phyloP scores from a whole-genome alignment of 2,329 filamentous ascomycete species.

The Stemphylium beticola region DNA sequence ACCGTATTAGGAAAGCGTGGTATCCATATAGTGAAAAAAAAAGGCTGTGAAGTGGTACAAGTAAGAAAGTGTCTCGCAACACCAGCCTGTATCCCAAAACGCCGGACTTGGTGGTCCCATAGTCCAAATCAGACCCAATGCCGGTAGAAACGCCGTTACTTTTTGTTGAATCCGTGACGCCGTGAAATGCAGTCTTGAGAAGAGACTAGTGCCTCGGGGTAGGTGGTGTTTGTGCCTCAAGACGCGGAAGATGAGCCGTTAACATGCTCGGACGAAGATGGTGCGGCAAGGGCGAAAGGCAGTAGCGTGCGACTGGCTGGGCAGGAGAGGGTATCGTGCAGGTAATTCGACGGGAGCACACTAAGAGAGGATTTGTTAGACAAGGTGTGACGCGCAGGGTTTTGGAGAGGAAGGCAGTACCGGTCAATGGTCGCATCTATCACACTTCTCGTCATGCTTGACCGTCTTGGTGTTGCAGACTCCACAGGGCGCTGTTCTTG shows the following conservation, averaged over 20 bases:
- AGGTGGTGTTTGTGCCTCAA: constrained; percentile 27
- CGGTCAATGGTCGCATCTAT: constrained; percentile 54
- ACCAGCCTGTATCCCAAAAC: constrained; percentile 47
- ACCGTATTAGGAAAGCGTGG: constrained; percentile 28
- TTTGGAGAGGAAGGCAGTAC: constrained; percentile 28
- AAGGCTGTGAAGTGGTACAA: constrained; percentile 34
- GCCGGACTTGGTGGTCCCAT: constrained; percentile 44
- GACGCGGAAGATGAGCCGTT: constrained; percentile 29
- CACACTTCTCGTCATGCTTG: constrained; percentile 57
- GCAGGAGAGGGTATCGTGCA: constrained; percentile 41
- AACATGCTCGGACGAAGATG: constrained; percentile 28
- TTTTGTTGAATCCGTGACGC: constrained; percentile 49
- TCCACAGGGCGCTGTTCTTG: constrained; percentile 51
- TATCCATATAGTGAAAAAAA: constrained; percentile 24
- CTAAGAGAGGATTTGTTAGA: constrained; percentile 38
- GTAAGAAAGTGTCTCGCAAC: constrained; percentile 43
- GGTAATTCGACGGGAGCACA: constrained; percentile 38
- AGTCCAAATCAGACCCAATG: constrained; percentile 38
- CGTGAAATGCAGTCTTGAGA: constrained; percentile 49
- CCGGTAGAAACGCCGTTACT: constrained; percentile 48
- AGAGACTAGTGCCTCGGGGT: constrained; percentile 26
- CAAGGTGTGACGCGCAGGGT: constrained; percentile 24
- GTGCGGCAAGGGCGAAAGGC: constrained; percentile 33
- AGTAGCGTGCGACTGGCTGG: constrained; percentile 38
- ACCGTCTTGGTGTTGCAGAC: constrained; percentile 52